These are phyloP conservation scores for Ascochyta fabae DNA, from an alignment of 2,329 filamentous ascomycete species.

Conservation along the genomic window DNA sequence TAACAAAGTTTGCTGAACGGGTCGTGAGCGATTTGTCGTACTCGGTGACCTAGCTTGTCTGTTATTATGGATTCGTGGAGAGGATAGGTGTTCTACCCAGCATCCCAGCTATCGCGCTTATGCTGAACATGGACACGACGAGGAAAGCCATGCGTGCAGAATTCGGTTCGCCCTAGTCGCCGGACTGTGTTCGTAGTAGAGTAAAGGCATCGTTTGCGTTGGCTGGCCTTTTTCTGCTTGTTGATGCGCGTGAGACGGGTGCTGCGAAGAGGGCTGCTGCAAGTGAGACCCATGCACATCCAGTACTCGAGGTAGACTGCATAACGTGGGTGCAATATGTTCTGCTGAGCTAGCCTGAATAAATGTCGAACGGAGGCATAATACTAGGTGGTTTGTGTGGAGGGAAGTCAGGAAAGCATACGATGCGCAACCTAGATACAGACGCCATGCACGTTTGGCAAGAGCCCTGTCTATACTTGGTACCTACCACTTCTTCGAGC, in stretches of 20 bases:
- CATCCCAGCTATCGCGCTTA: slow-evolving; percentile 35
- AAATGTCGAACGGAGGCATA: neutral
- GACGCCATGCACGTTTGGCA: neutral
- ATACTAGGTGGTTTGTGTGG: slow-evolving; percentile 1
- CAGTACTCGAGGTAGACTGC: neutral
- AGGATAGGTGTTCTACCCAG: slow-evolving; percentile 22
- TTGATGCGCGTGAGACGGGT: neutral
- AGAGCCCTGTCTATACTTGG: neutral
- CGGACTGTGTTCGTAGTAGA: neutral
- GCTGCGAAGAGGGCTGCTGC: neutral
- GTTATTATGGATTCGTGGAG: neutral
- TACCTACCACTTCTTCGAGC: neutral
- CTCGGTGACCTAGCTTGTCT: slow-evolving; percentile 25
- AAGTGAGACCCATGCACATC: neutral
- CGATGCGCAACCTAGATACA: neutral
- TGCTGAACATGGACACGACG: slow-evolving; percentile 31
- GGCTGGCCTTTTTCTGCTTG: neutral
- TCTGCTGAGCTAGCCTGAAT: neutral
- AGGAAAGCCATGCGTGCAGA: slow-evolving; percentile 22
- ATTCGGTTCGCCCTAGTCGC: slow-evolving; percentile 9
- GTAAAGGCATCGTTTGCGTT: neutral
- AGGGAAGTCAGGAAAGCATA: neutral
- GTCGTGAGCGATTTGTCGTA: slow-evolving; percentile 14
- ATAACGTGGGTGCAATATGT: neutral
- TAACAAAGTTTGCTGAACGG: slow-evolving; percentile 11